Evolutionary conservation across 2,329 filamentous ascomycete genomes (phyloP).

Genomic region (Penicillium sp.): DNA sequence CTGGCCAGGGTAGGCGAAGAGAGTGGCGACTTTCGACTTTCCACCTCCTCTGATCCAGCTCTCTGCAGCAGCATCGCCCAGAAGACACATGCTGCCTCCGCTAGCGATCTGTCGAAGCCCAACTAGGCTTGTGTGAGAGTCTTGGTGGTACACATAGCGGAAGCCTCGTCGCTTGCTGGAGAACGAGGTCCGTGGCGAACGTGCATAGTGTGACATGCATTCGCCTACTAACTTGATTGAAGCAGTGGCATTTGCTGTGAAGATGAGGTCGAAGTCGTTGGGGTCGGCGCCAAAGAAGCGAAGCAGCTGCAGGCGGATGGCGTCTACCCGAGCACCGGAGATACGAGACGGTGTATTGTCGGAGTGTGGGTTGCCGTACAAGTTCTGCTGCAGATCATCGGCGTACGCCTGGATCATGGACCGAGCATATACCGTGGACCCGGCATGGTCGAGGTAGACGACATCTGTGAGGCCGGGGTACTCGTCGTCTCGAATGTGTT

Average conservation of each 20-base stretch:
- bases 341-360: constrained; percentile 21
- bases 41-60: constrained; percentile 8
- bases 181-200: background rate
- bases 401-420: constrained; percentile 19
- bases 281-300: constrained; percentile 21
- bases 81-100: constrained; percentile 17
- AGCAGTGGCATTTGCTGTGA: constrained; percentile 21
- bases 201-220: constrained; percentile 8
- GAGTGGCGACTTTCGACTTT: constrained; percentile 4
- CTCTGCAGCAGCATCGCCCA: constrained; percentile 15
- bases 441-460: constrained; percentile 22
- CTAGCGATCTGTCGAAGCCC: constrained; percentile 19
- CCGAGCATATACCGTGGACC: constrained; percentile 20
- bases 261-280: constrained; percentile 22
- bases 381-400: constrained; percentile 15
- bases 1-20: constrained; percentile 24
- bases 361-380: constrained; percentile 23
- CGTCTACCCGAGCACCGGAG: constrained; percentile 18
- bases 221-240: constrained; percentile 22
- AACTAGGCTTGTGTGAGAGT: constrained; percentile 23
- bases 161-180: constrained; percentile 10
- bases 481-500: constrained; percentile 3
- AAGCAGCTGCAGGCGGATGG: constrained; percentile 16
- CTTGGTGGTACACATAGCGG: constrained; percentile 21
- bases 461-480: constrained; percentile 10